Evolutionary conservation across 2,329 filamentous ascomycete species (phyloP).

Genomic region (Trichophyton mentagrophytes): DNA sequence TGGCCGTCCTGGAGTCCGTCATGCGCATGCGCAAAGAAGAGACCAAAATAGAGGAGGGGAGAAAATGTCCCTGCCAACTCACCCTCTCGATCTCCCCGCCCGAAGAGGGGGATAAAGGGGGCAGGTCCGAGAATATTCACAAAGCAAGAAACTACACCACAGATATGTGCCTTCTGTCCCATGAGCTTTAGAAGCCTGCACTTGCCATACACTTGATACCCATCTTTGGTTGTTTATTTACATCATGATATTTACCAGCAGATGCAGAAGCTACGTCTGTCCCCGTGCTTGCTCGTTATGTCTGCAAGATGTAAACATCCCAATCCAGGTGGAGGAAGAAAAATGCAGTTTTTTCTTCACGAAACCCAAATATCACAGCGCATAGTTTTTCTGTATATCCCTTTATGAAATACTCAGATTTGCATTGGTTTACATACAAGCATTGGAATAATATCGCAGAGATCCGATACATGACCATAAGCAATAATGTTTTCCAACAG

Average conservation of each 20-base stretch:
- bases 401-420: neutral
- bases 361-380: neutral
- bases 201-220: neutral
- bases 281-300: neutral
- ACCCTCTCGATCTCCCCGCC: neutral
- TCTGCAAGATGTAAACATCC: neutral
- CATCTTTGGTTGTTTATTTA: neutral
- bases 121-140: no score
- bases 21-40: no score
- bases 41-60: no score
- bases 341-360: neutral
- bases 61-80: no score
- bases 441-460: neutral
- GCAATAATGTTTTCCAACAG: constrained; percentile 19
- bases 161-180: neutral
- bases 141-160: neutral
- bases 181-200: neutral
- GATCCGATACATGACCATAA: neutral
- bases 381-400: neutral
- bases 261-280: neutral
- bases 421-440: neutral
- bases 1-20: no score
- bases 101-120: no score
- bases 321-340: neutral
- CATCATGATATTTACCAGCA: neutral